Conservation (phyloP, 352 stramenopile species). For the Phytophthora hybrid region DNA sequence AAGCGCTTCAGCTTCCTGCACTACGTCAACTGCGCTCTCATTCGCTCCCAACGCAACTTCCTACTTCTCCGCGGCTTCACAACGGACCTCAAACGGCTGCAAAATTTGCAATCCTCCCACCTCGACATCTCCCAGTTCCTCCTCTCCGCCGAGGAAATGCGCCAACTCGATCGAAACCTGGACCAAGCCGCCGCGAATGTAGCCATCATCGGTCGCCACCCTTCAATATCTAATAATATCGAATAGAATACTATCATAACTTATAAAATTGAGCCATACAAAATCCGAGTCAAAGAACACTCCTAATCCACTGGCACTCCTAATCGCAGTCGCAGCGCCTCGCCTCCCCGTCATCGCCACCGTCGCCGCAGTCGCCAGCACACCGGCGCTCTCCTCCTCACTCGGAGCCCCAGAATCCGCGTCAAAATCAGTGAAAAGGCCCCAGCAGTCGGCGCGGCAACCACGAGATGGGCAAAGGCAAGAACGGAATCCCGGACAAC, state of each 20-base stretch:
- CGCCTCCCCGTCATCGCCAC: slow-evolving; percentile 23
- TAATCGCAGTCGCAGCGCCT: slow-evolving; percentile 17
- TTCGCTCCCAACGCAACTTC: slow-evolving; percentile 54
- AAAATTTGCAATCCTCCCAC: slow-evolving; percentile 41
- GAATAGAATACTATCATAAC: no score
- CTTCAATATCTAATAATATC: no score
- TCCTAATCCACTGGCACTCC: background rate
- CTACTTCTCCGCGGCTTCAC: slow-evolving; percentile 58
- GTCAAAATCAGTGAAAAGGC: slow-evolving; percentile 8
- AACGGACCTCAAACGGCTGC: slow-evolving; percentile 50
- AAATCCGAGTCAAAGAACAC: no score
- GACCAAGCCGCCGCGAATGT: slow-evolving; percentile 12
- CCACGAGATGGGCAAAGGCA: slow-evolving; percentile 42
- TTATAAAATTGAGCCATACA: no score
- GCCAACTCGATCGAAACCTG: slow-evolving; percentile 49
- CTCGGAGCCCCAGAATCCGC: slow-evolving; percentile 13
- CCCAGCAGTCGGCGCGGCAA: background rate
- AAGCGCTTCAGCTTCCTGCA: slow-evolving; percentile 79
- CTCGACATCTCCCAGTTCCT: slow-evolving; percentile 49
- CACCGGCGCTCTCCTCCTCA: background rate
- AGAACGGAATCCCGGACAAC: slow-evolving; percentile 70
- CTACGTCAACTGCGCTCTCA: slow-evolving; percentile 66
- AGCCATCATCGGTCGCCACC: background rate
- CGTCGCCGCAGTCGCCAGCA: slow-evolving; percentile 8
- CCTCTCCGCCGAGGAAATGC: slow-evolving; percentile 54